These are phyloP conservation scores for Pichia insulana DNA, from an alignment of 805 yeast species.

Conservation along the genomic window DNA sequence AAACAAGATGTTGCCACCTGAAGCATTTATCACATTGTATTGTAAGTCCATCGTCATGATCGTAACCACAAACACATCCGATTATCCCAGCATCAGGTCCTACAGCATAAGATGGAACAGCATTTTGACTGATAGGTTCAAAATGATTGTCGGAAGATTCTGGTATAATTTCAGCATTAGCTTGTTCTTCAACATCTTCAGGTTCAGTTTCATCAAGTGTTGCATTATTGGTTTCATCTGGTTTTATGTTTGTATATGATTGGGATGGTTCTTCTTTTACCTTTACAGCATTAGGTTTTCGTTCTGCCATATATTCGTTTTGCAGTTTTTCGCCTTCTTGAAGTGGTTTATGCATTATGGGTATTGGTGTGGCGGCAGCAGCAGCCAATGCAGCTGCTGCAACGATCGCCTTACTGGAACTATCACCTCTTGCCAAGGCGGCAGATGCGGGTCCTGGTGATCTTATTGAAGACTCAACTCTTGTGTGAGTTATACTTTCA, in stretches of 20 bases:
- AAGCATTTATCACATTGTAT: slow-evolving; percentile 90
- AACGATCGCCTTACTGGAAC: slow-evolving; percentile 47
- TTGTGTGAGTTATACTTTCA: background rate
- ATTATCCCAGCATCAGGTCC: slow-evolving; percentile 80
- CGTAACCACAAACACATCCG: slow-evolving; percentile 81
- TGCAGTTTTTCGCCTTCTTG: background rate
- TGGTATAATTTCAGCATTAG: background rate
- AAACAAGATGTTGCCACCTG: slow-evolving; percentile 93
- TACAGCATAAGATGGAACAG: slow-evolving; percentile 43
- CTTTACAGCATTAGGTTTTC: too few species aligned
- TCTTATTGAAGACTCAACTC: slow-evolving; percentile 17
- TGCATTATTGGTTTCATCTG: background rate
- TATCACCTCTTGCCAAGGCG: slow-evolving; percentile 25
- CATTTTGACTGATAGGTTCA: background rate
- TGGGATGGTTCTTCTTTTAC: too few species aligned
- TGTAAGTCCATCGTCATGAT: slow-evolving; percentile 87
- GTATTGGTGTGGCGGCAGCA: slow-evolving; percentile 71
- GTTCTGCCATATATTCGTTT: background rate
- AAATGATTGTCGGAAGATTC: background rate
- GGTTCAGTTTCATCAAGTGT: slow-evolving; percentile 1
- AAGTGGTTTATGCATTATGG: slow-evolving; percentile 25
- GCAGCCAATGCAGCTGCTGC: slow-evolving; percentile 83
- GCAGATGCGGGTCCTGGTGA: slow-evolving; percentile 34
- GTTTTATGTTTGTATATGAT: background rate
- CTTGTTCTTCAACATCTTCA: background rate